Evolutionary conservation across 345 rosid species (phyloP), one percentile per base, ranked within the genome.

Genomic region (Zanthoxylum bungeanum): DNA sequence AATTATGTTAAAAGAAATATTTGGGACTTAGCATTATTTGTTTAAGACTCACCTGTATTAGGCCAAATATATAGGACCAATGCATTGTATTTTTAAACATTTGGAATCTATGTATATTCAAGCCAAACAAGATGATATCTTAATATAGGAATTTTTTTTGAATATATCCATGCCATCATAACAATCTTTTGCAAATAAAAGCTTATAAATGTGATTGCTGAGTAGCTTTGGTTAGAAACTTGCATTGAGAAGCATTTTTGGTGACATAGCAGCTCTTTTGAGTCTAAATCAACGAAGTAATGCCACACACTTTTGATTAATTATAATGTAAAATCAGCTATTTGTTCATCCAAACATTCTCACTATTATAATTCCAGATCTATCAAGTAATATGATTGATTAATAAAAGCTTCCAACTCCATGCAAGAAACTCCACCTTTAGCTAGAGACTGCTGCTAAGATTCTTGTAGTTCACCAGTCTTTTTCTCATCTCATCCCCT

Each of bases 301-400:
- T n/a, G n/a, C n/a, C n/a, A n/a, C n/a, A n/a, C n/a, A n/a, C n/a
- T n/a, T n/a, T n/a, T n/a, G n/a, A n/a, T n/a, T n/a, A n/a, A n/a
- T n/a, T n/a, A n/a, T n/a, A n/a, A n/a, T n/a, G n/a, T n/a, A n/a
- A n/a, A n/a, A n/a, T n/a, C n/a, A n/a, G n/a, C n/a, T n/a, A n/a
- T n/a, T n/a, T n/a, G n/a, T n/a, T 42, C 51, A 25, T 24, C 3
- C 14, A 16, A 21, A 10, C 1, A 12, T 27, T 47, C 17, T 30
- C 19, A 2, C 21, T 1, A 0, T 19, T 33, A 7, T 9, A 21
- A 34, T 51, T 27, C 28, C 1, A 12, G 5, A 51, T 11, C 17
- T 53, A 56, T 42, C 44, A 10, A 44, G 74, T 60, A 14, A 60
- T 60, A 49, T 49, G 67, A n/a, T n/a, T n/a, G n/a, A 71, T 59